Evolutionary conservation across 192 early-diverging fungal species (phyloP).

Genomic region (Backusella mclennaniae): DNA sequence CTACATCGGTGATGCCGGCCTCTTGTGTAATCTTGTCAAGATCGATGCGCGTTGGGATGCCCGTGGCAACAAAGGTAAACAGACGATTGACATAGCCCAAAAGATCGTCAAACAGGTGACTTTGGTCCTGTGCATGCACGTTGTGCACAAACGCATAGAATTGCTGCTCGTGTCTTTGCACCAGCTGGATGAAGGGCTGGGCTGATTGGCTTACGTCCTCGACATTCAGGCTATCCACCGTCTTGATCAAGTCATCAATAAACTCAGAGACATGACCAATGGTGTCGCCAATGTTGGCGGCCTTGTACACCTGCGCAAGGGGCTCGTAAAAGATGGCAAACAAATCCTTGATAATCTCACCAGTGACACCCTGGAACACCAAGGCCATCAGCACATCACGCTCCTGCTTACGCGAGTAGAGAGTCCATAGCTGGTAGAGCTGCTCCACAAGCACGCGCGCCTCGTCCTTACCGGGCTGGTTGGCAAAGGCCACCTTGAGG

Average conservation of each 20-base stretch:
- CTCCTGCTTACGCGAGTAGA: constrained; percentile 49
- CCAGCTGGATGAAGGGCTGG: constrained; percentile 45
- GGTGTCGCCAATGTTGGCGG: constrained; percentile 55
- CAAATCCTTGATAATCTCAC: constrained; percentile 52
- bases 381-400: constrained; percentile 49
- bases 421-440: constrained; percentile 44
- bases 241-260: constrained; percentile 51
- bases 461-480: constrained; percentile 15
- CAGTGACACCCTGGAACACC: constrained; percentile 51
- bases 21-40: constrained; percentile 29
- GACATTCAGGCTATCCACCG: constrained; percentile 46
- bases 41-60: constrained; percentile 31
- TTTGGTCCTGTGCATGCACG: constrained; percentile 47
- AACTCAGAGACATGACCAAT: constrained; percentile 48
- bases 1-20: constrained; percentile 23
- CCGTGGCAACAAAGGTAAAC: constrained; percentile 39
- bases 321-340: constrained; percentile 59
- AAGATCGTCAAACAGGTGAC: constrained; percentile 47
- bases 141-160: constrained; percentile 59
- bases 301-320: constrained; percentile 53
- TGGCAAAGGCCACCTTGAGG: constrained; percentile 18
- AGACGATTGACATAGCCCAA: constrained; percentile 44
- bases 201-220: constrained; percentile 31
- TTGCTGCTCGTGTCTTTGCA: constrained; percentile 43
- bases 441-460: constrained; percentile 25